Evolutionary conservation across 2,329 filamentous ascomycete species (phyloP).

Genomic region (Aureobasidium subglaciale): DNA sequence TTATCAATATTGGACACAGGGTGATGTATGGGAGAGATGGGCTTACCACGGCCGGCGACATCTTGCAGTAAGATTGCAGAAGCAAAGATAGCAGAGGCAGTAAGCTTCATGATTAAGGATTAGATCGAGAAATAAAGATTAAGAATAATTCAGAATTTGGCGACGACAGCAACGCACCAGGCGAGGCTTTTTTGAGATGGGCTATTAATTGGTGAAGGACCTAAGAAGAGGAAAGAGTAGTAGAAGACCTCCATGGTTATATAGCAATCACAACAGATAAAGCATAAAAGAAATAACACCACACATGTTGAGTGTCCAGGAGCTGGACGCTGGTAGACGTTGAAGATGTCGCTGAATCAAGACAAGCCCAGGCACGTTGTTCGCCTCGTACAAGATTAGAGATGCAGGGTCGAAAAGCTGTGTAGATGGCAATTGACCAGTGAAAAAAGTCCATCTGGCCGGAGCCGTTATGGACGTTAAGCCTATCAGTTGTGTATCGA

Average conservation of each 20-base stretch:
- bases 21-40: no score
- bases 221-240: not conserved
- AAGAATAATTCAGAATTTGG: not conserved
- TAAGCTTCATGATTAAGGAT: conserved; percentile 6
- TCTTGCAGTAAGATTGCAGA: not conserved
- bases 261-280: conserved; percentile 6
- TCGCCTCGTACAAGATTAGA: conserved; percentile 9
- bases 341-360: conserved; percentile 1
- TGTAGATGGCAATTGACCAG: not conserved
- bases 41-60: conserved; percentile 10
- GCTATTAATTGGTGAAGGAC: not conserved
- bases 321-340: not conserved
- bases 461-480: not conserved
- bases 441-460: not conserved
- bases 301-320: conserved; percentile 8
- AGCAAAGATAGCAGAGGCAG: not conserved
- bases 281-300: conserved; percentile 1
- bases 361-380: not conserved
- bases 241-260: conserved; percentile 1
- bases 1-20: not conserved
- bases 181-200: not conserved
- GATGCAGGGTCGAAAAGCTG: conserved; percentile 6
- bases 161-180: conserved; percentile 9
- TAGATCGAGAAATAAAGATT: not conserved
- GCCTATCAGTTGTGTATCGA: conserved; percentile 8